These are phyloP conservation scores for Aspergillus bridgeri DNA, from an alignment of 495 filamentous ascomycete genomes.

Conservation along the genomic window DNA sequence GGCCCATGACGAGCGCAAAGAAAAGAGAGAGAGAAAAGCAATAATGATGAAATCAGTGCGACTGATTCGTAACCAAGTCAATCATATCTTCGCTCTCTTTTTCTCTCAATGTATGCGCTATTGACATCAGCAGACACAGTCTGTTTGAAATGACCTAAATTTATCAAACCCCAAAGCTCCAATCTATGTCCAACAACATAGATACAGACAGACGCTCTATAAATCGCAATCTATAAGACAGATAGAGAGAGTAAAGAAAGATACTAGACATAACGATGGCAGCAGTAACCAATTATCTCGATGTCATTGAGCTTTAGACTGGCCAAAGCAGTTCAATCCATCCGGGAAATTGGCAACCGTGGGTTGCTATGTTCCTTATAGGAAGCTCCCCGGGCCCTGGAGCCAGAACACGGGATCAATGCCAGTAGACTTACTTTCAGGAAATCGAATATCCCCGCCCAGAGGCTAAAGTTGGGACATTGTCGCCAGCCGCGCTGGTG, in stretches of 20 bases:
- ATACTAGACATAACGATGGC: slow-evolving; percentile 3
- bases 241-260: slow-evolving; percentile 8
- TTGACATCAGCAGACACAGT: slow-evolving; percentile 9
- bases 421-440: slow-evolving; percentile 63
- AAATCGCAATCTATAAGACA: neutral
- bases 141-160: neutral
- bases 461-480: slow-evolving; percentile 88
- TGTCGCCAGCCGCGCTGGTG: slow-evolving; percentile 95
- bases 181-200: slow-evolving; percentile 15
- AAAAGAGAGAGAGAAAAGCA: neutral
- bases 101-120: slow-evolving; percentile 3
- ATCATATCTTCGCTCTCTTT: neutral
- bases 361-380: slow-evolving; percentile 22
- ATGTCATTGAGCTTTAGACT: slow-evolving; percentile 21
- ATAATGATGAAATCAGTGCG: neutral
- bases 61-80: neutral
- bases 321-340: slow-evolving; percentile 38
- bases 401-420: slow-evolving; percentile 32
- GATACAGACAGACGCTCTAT: neutral
- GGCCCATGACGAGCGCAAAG: neutral
- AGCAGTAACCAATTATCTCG: slow-evolving; percentile 4
- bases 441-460: slow-evolving; percentile 84
- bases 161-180: too few species aligned
- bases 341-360: slow-evolving; percentile 32
- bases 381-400: slow-evolving; percentile 18